phyloP scores from a whole-genome alignment of 2,329 filamentous ascomycete genomes.

The Microcyclosporella mali region DNA sequence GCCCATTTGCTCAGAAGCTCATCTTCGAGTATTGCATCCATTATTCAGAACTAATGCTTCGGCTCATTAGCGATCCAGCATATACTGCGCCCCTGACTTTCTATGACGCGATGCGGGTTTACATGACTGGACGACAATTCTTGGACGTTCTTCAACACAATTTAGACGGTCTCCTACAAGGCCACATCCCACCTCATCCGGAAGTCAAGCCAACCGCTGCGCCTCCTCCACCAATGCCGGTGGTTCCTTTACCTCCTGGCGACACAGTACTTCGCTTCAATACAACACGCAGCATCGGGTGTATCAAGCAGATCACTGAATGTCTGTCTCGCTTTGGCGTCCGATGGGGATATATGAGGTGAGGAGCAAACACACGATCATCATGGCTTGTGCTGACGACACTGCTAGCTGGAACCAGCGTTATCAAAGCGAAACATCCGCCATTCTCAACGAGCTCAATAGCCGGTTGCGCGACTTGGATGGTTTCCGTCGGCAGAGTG shows the following conservation, averaged over 20 bases:
- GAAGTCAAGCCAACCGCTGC: conserved; percentile 34
- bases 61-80: conserved; percentile 54
- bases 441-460: conserved; percentile 38
- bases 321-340: conserved; percentile 43
- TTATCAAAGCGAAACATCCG: conserved; percentile 41
- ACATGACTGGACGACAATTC: conserved; percentile 58
- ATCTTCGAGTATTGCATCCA: conserved; percentile 21
- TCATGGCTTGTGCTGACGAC: neutral
- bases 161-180: conserved; percentile 41
- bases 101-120: conserved; percentile 78
- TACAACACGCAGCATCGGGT: conserved; percentile 38
- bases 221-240: conserved; percentile 30
- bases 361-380: conserved; percentile 3
- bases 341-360: conserved; percentile 44
- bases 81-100: conserved; percentile 71
- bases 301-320: conserved; percentile 43
- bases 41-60: conserved; percentile 64
- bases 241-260: conserved; percentile 24
- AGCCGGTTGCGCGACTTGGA: conserved; percentile 33
- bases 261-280: conserved; percentile 30
- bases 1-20: conserved; percentile 61
- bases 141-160: conserved; percentile 52
- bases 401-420: conserved; percentile 40
- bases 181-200: conserved; percentile 36
- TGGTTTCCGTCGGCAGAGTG: conserved; percentile 22